phyloP scores from a whole-genome alignment of 2,329 filamentous ascomycete species.

The Pseudogymnoascus sp. region DNA sequence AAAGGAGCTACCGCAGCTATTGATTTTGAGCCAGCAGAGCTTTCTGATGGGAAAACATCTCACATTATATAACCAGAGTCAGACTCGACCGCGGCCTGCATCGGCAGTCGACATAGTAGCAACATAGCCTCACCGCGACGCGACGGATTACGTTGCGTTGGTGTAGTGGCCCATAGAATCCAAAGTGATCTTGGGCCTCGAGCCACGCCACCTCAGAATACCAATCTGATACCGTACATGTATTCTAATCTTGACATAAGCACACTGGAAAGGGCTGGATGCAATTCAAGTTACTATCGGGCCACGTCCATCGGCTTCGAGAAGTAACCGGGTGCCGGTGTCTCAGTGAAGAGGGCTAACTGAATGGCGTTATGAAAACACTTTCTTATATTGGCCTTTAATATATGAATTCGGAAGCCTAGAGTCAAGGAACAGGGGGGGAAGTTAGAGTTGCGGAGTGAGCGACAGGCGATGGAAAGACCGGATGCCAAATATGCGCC shows the following conservation, averaged over 20 bases:
- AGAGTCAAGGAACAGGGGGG: not conserved
- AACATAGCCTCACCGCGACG: not conserved
- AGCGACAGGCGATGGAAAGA: not conserved
- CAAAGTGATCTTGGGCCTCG: not conserved
- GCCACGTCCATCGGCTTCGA: not conserved
- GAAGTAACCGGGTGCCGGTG: not conserved
- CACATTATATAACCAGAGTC: not conserved
- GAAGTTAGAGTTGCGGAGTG: not conserved
- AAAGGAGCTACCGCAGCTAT: not conserved
- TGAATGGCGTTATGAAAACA: not conserved
- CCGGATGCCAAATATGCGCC: not conserved
- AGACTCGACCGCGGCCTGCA: not conserved
- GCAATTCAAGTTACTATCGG: not conserved
- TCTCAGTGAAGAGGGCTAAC: not conserved
- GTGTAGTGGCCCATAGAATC: not conserved
- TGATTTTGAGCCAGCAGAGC: not conserved
- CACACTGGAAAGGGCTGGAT: not conserved
- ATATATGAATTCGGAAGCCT: not conserved
- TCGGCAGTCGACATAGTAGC: not conserved
- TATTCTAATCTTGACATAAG: slow-evolving; percentile 8
- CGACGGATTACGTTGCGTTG: not conserved
- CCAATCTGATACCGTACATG: not conserved
- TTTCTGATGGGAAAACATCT: not conserved
- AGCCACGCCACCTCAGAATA: not conserved
- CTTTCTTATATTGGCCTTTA: not conserved